Base-by-base conservation (phyloP, 208 protist species). In the Kentomonas sorsogonicus region DNA sequence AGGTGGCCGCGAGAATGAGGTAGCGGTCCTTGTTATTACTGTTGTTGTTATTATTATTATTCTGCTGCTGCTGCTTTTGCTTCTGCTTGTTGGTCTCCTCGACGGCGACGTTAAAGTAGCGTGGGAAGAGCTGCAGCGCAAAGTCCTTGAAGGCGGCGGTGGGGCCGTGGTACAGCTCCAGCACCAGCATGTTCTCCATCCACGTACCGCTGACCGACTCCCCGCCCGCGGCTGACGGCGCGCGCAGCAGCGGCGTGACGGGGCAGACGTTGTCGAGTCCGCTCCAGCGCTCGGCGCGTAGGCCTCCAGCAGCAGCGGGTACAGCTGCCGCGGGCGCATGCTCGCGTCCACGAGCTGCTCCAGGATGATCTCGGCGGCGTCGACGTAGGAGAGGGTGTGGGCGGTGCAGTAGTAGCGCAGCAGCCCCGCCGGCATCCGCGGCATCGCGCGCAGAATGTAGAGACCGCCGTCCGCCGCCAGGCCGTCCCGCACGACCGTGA, bases 121-220 rank as follows among this genome's bases (percentile, higher is more conserved):
- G 69, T 0, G 89, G 86, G 54, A 96, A 91, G 38, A 96, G 74
- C 68, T 96, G 89, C 34, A 96, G 61, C 9, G 89, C 84, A 56
- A 96, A 92, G 73, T 96, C 86, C 70, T 94, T 94, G 69, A 96
- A 96, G 52, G 85, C 84, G 0, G 80, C 86, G 6, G 90, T 96
- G n/a, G 86, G 90, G 18, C 90, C 86, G 53, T 96, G 86, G 69
- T 72, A 96, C 20, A 93, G 78, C 70, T 96, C 90, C 66, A 94
- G 56, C 0, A 93, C 46, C 22, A 60, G 69, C 15, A 85, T 55
- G 39, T 79, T 66, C 15, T 72, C 41, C 26, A 53, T 55, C 69
- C 73, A 79, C 15, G 53, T 55, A 44, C 26, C 16, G 43, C 7
- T 41, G 6, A 3, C 22, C 16, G 29, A 9, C 27, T 39, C 51